Evolutionary conservation across 192 early-diverging fungal genomes (phyloP).

Genomic region (Mortierella claussenii): DNA sequence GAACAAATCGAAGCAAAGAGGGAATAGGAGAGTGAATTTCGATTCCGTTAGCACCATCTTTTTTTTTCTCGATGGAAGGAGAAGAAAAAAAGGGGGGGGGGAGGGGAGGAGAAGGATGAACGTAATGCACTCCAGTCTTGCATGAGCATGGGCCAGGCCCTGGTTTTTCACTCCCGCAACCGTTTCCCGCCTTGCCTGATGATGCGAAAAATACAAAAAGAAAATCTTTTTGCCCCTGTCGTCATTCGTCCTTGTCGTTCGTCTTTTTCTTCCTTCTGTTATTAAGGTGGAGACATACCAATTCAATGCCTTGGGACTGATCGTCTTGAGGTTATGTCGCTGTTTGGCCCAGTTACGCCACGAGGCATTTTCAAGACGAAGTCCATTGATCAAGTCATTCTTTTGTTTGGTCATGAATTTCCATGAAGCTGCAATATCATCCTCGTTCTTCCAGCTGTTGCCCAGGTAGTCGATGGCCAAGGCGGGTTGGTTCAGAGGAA

Average conservation of each 20-base stretch:
- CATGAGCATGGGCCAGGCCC: background rate
- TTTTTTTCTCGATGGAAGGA: too few species aligned
- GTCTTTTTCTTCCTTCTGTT: background rate
- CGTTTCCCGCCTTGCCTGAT: too few species aligned
- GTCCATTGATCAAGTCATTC: constrained; percentile 65
- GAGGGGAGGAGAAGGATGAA: background rate
- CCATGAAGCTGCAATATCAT: constrained; percentile 71
- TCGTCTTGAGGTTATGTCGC: constrained; percentile 63
- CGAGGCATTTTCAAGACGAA: constrained; percentile 72
- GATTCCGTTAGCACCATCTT: background rate
- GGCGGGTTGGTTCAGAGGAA: constrained; percentile 46
- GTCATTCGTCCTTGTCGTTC: too few species aligned
- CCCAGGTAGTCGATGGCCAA: constrained; percentile 69
- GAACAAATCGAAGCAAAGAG: too few species aligned
- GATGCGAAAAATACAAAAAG: background rate
- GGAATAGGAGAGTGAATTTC: background rate
- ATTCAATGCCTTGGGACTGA: constrained; percentile 64
- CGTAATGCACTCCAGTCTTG: too few species aligned
- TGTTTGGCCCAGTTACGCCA: constrained; percentile 80
- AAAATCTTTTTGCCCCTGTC: too few species aligned
- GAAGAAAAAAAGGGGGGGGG: too few species aligned
- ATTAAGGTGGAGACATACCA: constrained; percentile 56
- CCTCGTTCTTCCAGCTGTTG: constrained; percentile 64
- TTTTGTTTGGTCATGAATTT: constrained; percentile 72
- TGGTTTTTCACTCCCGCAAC: background rate